These are phyloP conservation scores for Kwoniella sp. DNA, from an alignment of 768 basidiomycete genomes.

Conservation along the genomic window DNA sequence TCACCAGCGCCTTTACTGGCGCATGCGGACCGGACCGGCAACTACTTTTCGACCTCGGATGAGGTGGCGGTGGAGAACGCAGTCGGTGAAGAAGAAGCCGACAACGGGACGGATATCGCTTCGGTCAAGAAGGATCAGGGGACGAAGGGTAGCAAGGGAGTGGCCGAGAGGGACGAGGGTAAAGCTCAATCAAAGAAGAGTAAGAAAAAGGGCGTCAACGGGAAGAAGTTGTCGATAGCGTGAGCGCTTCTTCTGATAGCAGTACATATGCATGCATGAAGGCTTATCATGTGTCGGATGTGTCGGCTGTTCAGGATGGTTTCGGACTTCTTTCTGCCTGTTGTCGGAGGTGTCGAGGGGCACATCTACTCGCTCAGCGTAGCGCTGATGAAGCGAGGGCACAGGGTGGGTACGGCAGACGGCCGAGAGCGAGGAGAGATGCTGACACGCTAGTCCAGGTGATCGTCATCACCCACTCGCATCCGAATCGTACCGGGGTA, in stretches of 20 bases:
- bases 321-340: slow-evolving; percentile 92
- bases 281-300: background rate
- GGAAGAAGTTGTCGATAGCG: slow-evolving; percentile 33
- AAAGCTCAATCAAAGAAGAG: no score
- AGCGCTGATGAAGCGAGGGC: slow-evolving; percentile 72
- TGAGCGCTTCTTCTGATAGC: slow-evolving; percentile 20
- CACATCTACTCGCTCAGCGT: slow-evolving; percentile 91
- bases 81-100: slow-evolving; percentile 17
- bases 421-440: background rate
- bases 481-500: slow-evolving; percentile 77
- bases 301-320: slow-evolving; percentile 65
- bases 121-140: background rate
- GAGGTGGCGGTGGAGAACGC: slow-evolving; percentile 15
- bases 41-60: slow-evolving; percentile 9
- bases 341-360: slow-evolving; percentile 91
- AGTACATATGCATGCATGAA: background rate
- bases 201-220: slow-evolving; percentile 9
- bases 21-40: slow-evolving; percentile 5
- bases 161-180: background rate
- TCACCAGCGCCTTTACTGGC: slow-evolving; percentile 19
- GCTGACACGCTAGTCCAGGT: slow-evolving; percentile 58
- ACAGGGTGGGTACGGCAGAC: slow-evolving; percentile 63
- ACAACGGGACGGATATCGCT: background rate
- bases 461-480: slow-evolving; percentile 89
- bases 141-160: background rate